Conservation (phyloP, 495 filamentous ascomycete species). For the Durotheca rogersii region DNA sequence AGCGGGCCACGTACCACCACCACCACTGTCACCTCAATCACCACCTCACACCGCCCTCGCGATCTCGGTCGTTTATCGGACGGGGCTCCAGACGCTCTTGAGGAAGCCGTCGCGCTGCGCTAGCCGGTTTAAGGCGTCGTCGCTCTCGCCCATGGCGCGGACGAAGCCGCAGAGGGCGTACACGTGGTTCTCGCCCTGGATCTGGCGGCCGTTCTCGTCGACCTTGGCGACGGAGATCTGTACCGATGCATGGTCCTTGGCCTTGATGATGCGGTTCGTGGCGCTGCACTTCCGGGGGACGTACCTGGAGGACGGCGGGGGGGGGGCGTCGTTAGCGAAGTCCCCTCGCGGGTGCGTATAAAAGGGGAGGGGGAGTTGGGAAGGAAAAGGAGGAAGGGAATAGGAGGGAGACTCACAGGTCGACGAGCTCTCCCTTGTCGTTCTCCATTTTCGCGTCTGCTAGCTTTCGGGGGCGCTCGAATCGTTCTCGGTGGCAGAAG, state of each 20-base stretch:
- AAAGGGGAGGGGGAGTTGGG: too few species aligned
- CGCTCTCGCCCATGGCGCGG: slow-evolving; percentile 93
- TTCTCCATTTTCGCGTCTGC: slow-evolving; percentile 78
- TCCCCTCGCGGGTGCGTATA: too few species aligned
- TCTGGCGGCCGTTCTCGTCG: slow-evolving; percentile 90
- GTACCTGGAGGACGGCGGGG: slow-evolving; percentile 76
- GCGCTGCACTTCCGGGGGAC: slow-evolving; percentile 98
- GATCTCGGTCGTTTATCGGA: slow-evolving; percentile 58
- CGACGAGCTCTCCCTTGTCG: slow-evolving; percentile 98
- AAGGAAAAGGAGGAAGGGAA: slow-evolving; percentile 12
- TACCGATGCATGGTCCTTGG: slow-evolving; percentile 94
- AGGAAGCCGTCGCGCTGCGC: slow-evolving; percentile 93
- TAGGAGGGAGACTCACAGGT: slow-evolving; percentile 92
- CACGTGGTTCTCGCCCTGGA: slow-evolving; percentile 95
- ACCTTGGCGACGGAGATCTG: slow-evolving; percentile 71
- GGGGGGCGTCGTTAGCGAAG: slow-evolving; percentile 9
- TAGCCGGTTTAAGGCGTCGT: slow-evolving; percentile 94
- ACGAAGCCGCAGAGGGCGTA: slow-evolving; percentile 94
- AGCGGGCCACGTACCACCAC: too few species aligned
- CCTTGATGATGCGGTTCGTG: slow-evolving; percentile 98
- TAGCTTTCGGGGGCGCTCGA: slow-evolving; percentile 31
- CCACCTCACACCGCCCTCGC: slow-evolving; percentile 29
- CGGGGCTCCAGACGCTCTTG: slow-evolving; percentile 92
- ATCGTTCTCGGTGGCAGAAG: slow-evolving; percentile 12
- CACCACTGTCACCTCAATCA: slow-evolving; percentile 3